Evolutionary conservation across 768 basidiomycete species (phyloP).

Genomic region (Russula compacta): DNA sequence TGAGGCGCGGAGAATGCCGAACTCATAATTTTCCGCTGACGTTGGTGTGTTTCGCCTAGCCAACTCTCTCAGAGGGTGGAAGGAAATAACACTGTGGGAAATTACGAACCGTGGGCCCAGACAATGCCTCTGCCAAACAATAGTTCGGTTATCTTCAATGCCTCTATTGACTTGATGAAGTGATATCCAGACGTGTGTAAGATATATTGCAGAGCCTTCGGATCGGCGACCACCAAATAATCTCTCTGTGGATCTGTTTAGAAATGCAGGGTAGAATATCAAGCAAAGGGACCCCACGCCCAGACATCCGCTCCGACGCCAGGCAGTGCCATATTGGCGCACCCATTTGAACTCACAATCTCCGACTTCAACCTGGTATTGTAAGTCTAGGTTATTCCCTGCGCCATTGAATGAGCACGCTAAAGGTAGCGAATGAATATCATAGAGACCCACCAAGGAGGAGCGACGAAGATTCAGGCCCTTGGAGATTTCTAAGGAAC

Average conservation of each 20-base stretch:
- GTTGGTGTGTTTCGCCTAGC: neutral
- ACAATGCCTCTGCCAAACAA: constrained; percentile 18
- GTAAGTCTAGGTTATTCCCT: neutral
- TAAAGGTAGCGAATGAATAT: neutral
- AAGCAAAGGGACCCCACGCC: constrained; percentile 14
- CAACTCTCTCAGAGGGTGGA: neutral
- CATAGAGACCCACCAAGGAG: neutral
- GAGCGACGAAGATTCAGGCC: neutral
- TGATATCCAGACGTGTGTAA: neutral
- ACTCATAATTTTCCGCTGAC: neutral
- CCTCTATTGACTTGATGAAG: neutral
- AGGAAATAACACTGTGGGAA: too few species aligned
- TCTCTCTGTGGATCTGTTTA: constrained; percentile 11
- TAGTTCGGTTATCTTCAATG: constrained; percentile 8
- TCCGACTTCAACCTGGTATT: constrained; percentile 16
- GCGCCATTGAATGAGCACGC: constrained; percentile 18
- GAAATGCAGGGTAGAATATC: neutral
- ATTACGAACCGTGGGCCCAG: constrained; percentile 18
- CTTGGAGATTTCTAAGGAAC: neutral
- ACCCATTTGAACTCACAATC: constrained; percentile 18
- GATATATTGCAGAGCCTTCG: constrained; percentile 23
- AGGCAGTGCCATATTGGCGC: constrained; percentile 20
- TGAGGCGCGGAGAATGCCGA: neutral
- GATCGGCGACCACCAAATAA: neutral
- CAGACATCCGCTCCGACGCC: constrained; percentile 19